Base-by-base conservation (phyloP, 2,329 filamentous ascomycete genomes). In the Ceratocystis destructans region DNA sequence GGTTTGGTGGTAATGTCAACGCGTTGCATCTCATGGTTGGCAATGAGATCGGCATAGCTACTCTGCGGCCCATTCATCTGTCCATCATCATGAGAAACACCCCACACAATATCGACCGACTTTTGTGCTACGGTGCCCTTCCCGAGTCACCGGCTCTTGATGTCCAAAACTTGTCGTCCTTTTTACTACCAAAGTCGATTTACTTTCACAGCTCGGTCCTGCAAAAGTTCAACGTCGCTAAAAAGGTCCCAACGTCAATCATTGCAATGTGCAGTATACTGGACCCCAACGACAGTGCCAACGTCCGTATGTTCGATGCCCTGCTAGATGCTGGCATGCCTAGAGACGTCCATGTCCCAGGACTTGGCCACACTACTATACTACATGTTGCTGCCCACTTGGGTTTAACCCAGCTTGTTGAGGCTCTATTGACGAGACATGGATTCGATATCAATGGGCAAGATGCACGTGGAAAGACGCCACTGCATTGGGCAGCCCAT, bases 31-130 rank as follows among this genome's bases (percentile, higher is more conserved):
- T 20, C 22, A 37, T 65, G 41, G 44, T 44, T 28, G 45, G 55
- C 10, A 41, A 64, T 12, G 53, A 65, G 17, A 22, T 33, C 7
- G 55, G 44, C 17, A 45, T 46, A 33, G 66, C 55, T 22, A 41
- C 48, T 3, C 4, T 67, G 28, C 61, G 57, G 22, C 62, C 66
- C n/a, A 46, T 67, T 50, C 66, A 67, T 41, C n/a, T 65, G 6
- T 64, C 66, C 3, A 28, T 67, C 6, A 41, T 67, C 45, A 44
- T 53, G 44, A 53, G 59, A 28, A 55, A 53, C 10, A 25, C 61
- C 25, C 44, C 48, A n/a, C 25, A 37, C 31, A 46, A 50, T n/a
- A 63, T 65, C 57, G 41, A 57, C n/a, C 63, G 61, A 37, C 63
- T 67, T 17, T 25, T 67, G 37, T 10, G n/a, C 22, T 57, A 44